Conservation (phyloP, 2,329 filamentous ascomycete genomes). For the Epichloe bromicola region DNA sequence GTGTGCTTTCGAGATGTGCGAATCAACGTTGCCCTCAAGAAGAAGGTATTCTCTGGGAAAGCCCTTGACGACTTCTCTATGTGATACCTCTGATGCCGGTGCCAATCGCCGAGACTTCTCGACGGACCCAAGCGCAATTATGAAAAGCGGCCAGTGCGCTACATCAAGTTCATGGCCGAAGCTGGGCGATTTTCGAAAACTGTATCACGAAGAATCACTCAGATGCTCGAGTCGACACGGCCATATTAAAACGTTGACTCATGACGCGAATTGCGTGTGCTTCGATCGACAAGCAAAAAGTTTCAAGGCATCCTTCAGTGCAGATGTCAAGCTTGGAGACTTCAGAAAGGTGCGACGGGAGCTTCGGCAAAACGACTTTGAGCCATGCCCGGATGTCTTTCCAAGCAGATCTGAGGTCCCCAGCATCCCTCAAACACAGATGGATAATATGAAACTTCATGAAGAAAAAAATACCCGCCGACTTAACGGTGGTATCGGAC, state of each 20-base stretch:
- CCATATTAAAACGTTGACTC: not conserved
- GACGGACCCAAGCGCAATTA: not conserved
- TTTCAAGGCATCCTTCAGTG: not conserved
- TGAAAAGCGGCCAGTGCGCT: not conserved
- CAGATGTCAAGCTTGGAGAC: constrained; percentile 2
- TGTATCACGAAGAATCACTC: not conserved
- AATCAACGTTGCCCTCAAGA: not conserved
- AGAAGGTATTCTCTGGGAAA: not conserved
- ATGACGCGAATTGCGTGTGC: not conserved
- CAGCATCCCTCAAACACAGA: not conserved
- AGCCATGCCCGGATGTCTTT: not conserved
- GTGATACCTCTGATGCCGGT: not conserved
- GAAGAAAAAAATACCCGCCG: not conserved
- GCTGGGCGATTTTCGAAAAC: constrained; percentile 6
- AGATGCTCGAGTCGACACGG: not conserved
- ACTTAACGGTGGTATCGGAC: not conserved
- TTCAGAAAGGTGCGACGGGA: not conserved
- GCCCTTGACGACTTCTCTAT: not conserved
- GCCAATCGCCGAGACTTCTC: not conserved
- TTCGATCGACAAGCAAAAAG: too few species aligned
- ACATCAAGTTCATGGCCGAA: not conserved
- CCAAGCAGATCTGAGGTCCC: not conserved
- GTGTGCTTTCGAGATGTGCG: not conserved
- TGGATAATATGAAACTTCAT: not conserved
- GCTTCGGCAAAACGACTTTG: not conserved